Evolutionary conservation across 2,329 filamentous ascomycete genomes (phyloP).

Genomic region (Arthrinium phaeospermum): DNA sequence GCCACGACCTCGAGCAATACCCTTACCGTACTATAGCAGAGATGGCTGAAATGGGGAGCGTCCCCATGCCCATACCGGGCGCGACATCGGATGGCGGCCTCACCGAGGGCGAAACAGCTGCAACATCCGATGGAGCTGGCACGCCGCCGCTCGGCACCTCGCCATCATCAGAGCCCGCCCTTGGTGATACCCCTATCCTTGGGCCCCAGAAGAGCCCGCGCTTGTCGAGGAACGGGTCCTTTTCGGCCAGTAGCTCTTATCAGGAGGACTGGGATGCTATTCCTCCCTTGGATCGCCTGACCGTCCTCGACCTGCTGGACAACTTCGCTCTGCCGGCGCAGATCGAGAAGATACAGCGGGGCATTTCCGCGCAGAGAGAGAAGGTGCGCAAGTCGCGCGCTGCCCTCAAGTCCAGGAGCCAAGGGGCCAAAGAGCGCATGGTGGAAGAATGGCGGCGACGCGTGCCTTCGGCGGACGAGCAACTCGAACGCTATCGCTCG

Average conservation of each 20-base stretch:
- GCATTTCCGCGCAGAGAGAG: constrained; percentile 81
- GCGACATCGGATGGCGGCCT: constrained; percentile 44
- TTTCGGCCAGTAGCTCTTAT: constrained; percentile 83
- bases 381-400: constrained; percentile 85
- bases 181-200: constrained; percentile 57
- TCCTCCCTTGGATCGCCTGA: constrained; percentile 86
- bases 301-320: constrained; percentile 91
- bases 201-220: constrained; percentile 56
- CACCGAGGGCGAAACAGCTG: constrained; percentile 50
- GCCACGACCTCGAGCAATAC: constrained; percentile 43
- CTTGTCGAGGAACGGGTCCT: constrained; percentile 79
- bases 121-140: constrained; percentile 46
- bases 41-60: constrained; percentile 47
- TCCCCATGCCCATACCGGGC: constrained; percentile 42
- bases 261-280: constrained; percentile 88
- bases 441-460: constrained; percentile 91
- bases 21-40: constrained; percentile 45
- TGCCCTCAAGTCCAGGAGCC: constrained; percentile 75
- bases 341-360: constrained; percentile 87
- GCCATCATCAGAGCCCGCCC: constrained; percentile 47
- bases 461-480: constrained; percentile 86
- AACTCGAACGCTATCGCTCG: constrained; percentile 86
- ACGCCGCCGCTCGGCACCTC: constrained; percentile 50
- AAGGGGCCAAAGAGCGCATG: constrained; percentile 84
- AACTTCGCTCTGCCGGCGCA: constrained; percentile 91